A percentile compares a stretch with the other conserved stretches of the same genome.
Conservation (phyloP, 2,329 filamentous ascomycete genomes). For the Ceratocystis alfenasii region DNA sequence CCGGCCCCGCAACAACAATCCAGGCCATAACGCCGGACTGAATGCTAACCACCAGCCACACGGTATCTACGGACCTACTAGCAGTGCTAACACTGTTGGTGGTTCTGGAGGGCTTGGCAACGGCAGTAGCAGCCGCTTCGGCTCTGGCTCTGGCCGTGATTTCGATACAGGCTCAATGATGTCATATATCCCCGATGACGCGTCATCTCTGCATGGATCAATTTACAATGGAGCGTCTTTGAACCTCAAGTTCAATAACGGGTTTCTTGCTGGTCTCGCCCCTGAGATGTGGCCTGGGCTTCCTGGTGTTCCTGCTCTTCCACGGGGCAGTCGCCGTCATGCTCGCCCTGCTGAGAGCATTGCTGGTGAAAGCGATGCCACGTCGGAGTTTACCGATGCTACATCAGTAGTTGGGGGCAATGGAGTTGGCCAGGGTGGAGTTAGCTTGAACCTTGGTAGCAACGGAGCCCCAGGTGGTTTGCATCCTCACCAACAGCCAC, state of each 20-base stretch:
- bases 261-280: constrained; percentile 80
- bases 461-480: constrained; percentile 1
- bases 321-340: constrained; percentile 55
- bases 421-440: constrained; percentile 58
- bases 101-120: constrained; percentile 18
- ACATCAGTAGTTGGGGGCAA: constrained; percentile 68
- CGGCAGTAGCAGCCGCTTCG: constrained; percentile 27
- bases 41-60: constrained; percentile 7
- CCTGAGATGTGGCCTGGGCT: constrained; percentile 80
- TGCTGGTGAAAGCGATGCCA: constrained; percentile 83
- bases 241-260: constrained; percentile 72
- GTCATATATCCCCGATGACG: constrained; percentile 93
- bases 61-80: constrained; percentile 24
- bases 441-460: constrained; percentile 19
- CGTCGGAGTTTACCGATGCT: constrained; percentile 78
- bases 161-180: constrained; percentile 78
- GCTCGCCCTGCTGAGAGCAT: constrained; percentile 62
- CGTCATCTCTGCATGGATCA: constrained; percentile 89
- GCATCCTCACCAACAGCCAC: constrained; percentile 5
- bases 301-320: constrained; percentile 46
- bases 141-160: constrained; percentile 36
- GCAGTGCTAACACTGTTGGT: constrained; percentile 1
- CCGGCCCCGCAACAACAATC: constrained; percentile 40
- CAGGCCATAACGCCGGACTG: constrained; percentile 10
- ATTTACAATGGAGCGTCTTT: constrained; percentile 77